Evolutionary conservation across 768 basidiomycete genomes (phyloP), one percentile per base, ranked within the genome.

Genomic region (Exidia glandulosa): DNA sequence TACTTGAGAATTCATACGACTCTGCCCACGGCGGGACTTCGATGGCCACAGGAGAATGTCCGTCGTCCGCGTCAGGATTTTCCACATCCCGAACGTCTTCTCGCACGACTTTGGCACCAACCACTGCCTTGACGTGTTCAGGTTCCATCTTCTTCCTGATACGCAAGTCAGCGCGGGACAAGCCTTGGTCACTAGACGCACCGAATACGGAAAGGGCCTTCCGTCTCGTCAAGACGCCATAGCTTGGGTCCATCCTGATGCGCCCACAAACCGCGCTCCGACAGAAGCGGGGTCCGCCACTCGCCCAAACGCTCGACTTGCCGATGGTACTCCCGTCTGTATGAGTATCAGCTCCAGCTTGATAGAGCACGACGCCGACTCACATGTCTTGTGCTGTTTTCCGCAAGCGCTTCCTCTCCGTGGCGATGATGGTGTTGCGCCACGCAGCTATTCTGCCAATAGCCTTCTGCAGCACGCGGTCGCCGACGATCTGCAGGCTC

Each of bases 211-310:
- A 89, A 80, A 1, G 92, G 93, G 1, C 93, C 94, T 66, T 96
- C 94, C 2, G 92, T 94, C 66, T 94, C 93, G 63, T 95, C 94
- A 50, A 95, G 71, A 32, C 86, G 75, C 94, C 94, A 95, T 12
- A 79, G 65, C 6, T 73, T 73, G 27, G 74, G 73, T 2, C 67
- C 73, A 41, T 75, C 75, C 16, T 77, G 70, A 48, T 80, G 77
- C 2, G 85, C 83, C 93, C 94, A 95, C 13, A 95, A 67, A 0
- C 92, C 92, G 25, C 89, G 80, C 68, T 95, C 94, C 0, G 84
- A 83, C 2, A 82, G 82, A 27, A 88, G 72, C 9, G 82, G 66
- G 41, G 81, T 71, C 0, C 81, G 75, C 79, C 87, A 87, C 55
- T 67, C 66, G 3, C 69, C 73, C 67, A 67, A 61, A 25, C 66